A percentile compares a stretch with the other conserved stretches of the same genome.
Evolutionary conservation across 2,329 filamentous ascomycete species (phyloP).

Genomic region (Alternaria triticina): DNA sequence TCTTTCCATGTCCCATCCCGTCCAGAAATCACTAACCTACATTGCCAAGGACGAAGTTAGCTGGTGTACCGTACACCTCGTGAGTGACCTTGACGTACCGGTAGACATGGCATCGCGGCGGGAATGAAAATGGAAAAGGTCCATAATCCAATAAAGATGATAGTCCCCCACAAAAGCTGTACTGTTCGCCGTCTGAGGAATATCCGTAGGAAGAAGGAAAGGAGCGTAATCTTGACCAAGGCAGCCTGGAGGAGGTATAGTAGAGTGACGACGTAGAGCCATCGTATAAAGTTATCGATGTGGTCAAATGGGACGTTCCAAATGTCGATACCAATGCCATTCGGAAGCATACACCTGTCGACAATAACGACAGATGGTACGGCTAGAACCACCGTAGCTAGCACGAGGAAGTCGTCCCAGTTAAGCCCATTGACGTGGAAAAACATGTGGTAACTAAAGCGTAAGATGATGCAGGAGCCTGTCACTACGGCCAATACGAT

Average conservation of each 20-base stretch:
- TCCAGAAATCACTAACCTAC: conserved; percentile 29
- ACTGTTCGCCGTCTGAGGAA: conserved; percentile 23
- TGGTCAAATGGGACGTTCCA: conserved; percentile 53
- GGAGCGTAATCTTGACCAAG: conserved; percentile 30
- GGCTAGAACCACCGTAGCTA: conserved; percentile 45
- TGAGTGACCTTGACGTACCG: conserved; percentile 22
- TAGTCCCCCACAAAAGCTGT: conserved; percentile 15
- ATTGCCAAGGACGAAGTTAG: neutral
- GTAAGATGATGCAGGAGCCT: conserved; percentile 36
- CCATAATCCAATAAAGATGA: conserved; percentile 25
- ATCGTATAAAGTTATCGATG: conserved; percentile 50
- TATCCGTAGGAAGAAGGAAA: conserved; percentile 36
- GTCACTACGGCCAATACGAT: conserved; percentile 41
- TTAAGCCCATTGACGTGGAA: conserved; percentile 19
- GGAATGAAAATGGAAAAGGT: conserved; percentile 21
- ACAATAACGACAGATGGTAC: conserved; percentile 10
- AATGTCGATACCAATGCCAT: conserved; percentile 57
- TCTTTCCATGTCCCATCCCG: conserved; percentile 27
- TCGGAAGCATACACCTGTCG: conserved; percentile 11
- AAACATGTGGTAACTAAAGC: conserved; percentile 42
- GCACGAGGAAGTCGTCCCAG: conserved; percentile 4
- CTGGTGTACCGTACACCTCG: too few relatives aligned
- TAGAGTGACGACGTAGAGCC: conserved; percentile 35
- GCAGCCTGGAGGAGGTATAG: conserved; percentile 36
- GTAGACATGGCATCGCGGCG: conserved; percentile 38